Conservation (phyloP, 2,329 filamentous ascomycete genomes). For the Aspergillus caelatus region DNA sequence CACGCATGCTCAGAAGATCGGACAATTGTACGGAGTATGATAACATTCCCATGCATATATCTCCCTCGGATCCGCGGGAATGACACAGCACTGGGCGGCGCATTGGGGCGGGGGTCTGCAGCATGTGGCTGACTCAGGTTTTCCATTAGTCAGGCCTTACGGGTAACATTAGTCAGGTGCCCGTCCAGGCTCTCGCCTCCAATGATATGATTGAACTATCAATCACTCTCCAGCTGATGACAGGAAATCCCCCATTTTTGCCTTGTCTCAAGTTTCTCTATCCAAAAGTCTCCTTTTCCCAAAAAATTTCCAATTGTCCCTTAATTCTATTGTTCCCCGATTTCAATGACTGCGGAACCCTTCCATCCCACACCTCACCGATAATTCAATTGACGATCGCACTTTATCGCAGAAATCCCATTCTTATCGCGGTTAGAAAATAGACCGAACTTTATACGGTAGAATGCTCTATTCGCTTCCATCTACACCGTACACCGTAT, state of each 20-base stretch:
- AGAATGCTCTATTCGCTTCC: background rate
- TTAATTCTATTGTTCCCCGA: background rate
- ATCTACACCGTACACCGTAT: background rate
- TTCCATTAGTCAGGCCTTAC: constrained; percentile 16
- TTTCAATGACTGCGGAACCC: no score
- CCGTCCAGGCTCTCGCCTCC: background rate
- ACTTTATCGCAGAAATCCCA: background rate
- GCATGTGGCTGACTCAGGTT: background rate
- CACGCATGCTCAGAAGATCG: background rate
- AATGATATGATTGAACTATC: background rate
- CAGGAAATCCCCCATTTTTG: background rate
- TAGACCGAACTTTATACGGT: background rate
- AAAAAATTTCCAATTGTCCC: background rate
- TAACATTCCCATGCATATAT: background rate
- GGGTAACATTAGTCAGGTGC: constrained; percentile 1
- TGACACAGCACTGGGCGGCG: background rate
- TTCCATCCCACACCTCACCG: background rate
- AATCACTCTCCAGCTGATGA: no score
- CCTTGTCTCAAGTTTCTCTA: background rate
- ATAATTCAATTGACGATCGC: background rate
- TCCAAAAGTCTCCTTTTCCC: background rate
- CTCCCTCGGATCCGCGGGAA: constrained; percentile 2
- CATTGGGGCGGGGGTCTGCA: background rate
- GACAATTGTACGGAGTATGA: background rate
- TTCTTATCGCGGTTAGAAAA: no score